Base-by-base conservation (phyloP, 208 protist genomes). In the Trypanosoma congolense region DNA sequence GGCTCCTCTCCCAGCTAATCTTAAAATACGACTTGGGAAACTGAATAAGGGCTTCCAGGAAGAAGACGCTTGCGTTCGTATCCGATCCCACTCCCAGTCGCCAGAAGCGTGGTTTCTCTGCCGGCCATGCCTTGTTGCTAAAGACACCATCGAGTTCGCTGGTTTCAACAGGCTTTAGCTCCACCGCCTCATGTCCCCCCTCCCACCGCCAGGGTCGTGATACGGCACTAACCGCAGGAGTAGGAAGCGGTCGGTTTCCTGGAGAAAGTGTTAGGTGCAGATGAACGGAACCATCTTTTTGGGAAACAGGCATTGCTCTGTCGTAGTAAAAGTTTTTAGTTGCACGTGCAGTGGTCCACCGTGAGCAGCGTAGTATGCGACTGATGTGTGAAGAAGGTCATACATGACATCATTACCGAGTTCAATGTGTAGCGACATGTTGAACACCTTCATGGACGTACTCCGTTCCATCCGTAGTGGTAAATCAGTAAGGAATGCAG, bases 11-110 rank as follows among this genome's bases (percentile, higher is more conserved):
- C 65, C 54, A 69, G 56, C 16, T 50, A 6, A 47, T 22, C 4
- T 10, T 43, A 47, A 4, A 48, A 12, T 43, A n/a, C 0, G 46
- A 24, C 35, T 45, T 62, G 14, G 43, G 43, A 26, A 76, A 42
- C 53, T 74, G 36, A 16, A 90, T 69, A 50, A 83, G 75, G 2
- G 87, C 52, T 59, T 93, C 83, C 12, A 93, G 66, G 56, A 93
- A 91, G 29, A 91, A 76, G 3, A 77, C 77, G 35, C 70, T 73
- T 28, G 79, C 67, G 33, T 84, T 78, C 4, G 68, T 70, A 22
- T 74, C 77, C 10, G 78, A 80, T 2, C 64, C 69, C 14, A 80
- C 80, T 48, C 73, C 66, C 35, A 93, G 73, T 28, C 75, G 49
- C 14, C 80, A 91, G 36, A 65, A 83, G 36, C 82, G 77, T 31